These are phyloP conservation scores for Eragrostis curvula DNA, from an alignment of 176 grass and related monocot genomes.

Conservation along the genomic window DNA sequence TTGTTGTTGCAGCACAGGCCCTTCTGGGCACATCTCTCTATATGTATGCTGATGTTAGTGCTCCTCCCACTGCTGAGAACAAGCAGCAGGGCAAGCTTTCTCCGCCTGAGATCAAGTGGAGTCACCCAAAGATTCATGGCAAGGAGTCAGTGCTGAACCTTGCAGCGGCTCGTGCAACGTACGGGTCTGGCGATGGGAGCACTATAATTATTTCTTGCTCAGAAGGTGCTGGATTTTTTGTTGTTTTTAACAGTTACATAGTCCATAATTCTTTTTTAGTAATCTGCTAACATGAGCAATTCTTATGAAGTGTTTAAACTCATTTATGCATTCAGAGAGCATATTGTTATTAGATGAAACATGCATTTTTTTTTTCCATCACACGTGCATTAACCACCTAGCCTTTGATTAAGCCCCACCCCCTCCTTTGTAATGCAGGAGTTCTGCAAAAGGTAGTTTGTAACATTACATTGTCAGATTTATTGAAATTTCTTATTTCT, in stretches of 20 bases:
- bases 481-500: neutral
- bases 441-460: neutral
- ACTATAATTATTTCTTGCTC: slow-evolving; percentile 90
- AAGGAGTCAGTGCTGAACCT: slow-evolving; percentile 86
- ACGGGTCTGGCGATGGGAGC: slow-evolving; percentile 89
- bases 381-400: neutral
- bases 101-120: slow-evolving; percentile 89
- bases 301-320: neutral
- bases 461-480: neutral
- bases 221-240: slow-evolving; percentile 53
- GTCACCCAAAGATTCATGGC: slow-evolving; percentile 80
- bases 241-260: neutral
- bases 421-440: neutral
- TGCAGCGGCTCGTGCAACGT: slow-evolving; percentile 63
- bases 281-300: neutral
- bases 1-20: slow-evolving; percentile 82
- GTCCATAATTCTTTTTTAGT: neutral
- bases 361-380: neutral
- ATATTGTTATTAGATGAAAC: neutral
- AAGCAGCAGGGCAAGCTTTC: slow-evolving; percentile 77
- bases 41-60: slow-evolving; percentile 83
- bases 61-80: slow-evolving; percentile 54
- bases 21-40: slow-evolving; percentile 86
- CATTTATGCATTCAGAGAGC: neutral
- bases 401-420: neutral